Evolutionary conservation across 768 basidiomycete genomes (phyloP).

Genomic region (Amylocystis lapponica): DNA sequence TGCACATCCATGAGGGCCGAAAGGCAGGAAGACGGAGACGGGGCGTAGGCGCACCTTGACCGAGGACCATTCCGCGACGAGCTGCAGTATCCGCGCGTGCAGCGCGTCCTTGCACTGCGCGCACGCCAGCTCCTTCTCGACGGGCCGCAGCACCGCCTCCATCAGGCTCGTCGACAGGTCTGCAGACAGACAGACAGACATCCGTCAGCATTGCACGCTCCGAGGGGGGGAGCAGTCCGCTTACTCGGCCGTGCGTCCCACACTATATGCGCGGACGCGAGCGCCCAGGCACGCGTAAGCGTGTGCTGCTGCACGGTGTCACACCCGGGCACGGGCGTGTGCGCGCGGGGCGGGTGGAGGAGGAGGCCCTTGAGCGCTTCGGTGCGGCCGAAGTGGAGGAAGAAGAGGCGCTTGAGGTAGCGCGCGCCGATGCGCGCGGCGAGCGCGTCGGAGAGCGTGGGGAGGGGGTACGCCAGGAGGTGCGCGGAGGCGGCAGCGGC

Average conservation of each 20-base stretch:
- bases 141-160: conserved; percentile 60
- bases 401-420: conserved; percentile 36
- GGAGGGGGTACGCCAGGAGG: conserved; percentile 31
- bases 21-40: not conserved
- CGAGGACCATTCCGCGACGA: conserved; percentile 66
- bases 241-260: conserved; percentile 25
- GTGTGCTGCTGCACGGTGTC: conserved; percentile 13
- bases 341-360: conserved; percentile 20
- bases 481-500: conserved; percentile 34
- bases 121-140: conserved; percentile 62
- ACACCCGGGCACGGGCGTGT: conserved; percentile 17
- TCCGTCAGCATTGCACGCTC: no score
- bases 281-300: conserved; percentile 25
- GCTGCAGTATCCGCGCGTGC: conserved; percentile 54
- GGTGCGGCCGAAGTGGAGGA: conserved; percentile 32
- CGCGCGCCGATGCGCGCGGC: conserved; percentile 34
- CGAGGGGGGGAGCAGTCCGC: not conserved
- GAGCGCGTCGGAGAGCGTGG: conserved; percentile 31
- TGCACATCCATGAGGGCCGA: not conserved
- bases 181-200: conserved; percentile 21
- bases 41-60: conserved; percentile 50
- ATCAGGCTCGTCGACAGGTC: conserved; percentile 64
- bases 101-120: conserved; percentile 56
- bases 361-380: conserved; percentile 29
- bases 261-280: conserved; percentile 21